phyloP scores from a whole-genome alignment of 2,329 filamentous ascomycete genomes.

The Exophiala phaeomuriformis region DNA sequence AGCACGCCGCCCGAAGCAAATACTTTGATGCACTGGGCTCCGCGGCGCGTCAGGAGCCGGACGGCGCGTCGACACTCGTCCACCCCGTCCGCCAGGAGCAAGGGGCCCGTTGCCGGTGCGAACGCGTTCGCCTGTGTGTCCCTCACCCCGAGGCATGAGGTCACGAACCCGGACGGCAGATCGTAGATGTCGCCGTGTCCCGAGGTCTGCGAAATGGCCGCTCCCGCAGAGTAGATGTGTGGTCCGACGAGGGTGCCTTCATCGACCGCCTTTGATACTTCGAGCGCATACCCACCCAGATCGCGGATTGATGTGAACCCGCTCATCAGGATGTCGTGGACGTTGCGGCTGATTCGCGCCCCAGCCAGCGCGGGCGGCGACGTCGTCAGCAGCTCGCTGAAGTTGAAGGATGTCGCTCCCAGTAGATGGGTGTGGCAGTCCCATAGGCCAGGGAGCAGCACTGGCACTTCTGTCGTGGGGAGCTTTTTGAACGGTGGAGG shows the following conservation, averaged over 20 bases:
- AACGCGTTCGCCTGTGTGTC: conserved; percentile 11
- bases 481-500: conserved; percentile 7
- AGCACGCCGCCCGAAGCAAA: conserved; percentile 42
- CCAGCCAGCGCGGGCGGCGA: conserved; percentile 34
- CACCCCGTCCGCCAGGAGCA: conserved; percentile 40
- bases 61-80: conserved; percentile 42
- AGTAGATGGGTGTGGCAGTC: conserved; percentile 47
- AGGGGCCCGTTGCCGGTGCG: conserved; percentile 8
- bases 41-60: conserved; percentile 39
- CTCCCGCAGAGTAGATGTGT: conserved; percentile 44
- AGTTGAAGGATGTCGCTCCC: conserved; percentile 30
- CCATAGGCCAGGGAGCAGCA: conserved; percentile 49
- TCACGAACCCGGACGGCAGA: conserved; percentile 28
- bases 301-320: conserved; percentile 49
- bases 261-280: conserved; percentile 39
- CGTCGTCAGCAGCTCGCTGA: conserved; percentile 11
- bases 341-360: conserved; percentile 38
- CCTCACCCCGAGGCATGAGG: conserved; percentile 21
- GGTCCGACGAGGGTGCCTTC: conserved; percentile 43
- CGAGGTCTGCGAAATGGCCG: conserved; percentile 42
- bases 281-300: conserved; percentile 42
- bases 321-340: conserved; percentile 39
- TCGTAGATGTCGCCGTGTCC: conserved; percentile 45
- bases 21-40: conserved; percentile 46
- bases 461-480: conserved; percentile 33